Base-by-base conservation (phyloP, 1,139 yeast genomes). In the Candida mesenterica region DNA sequence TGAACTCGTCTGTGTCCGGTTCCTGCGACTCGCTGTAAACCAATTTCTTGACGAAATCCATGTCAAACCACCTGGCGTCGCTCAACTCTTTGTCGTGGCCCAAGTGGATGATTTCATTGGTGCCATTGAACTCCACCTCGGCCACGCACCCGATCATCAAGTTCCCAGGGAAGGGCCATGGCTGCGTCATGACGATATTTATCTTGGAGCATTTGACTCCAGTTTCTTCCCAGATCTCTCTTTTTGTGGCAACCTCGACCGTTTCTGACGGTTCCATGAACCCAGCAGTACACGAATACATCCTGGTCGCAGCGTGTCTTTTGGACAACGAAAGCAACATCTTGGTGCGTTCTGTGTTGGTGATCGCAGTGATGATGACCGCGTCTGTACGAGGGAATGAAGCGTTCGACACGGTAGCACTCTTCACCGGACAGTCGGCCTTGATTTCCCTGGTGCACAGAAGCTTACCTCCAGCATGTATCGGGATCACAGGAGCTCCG, bases 141-240 rank as follows among this genome's bases (percentile, higher is more conserved):
- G 87, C 96, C 39, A 89, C 58, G 58, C 97, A 89, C 8, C 97
- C 97, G 49, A 92, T 74, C 97, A 90, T 90, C 50, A 92, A 62
- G 55, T 85, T 89, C 1, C 88, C 88, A 1, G 97, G 97, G 61
- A 80, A 90, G 16, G 97, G 98, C 97, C 97, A 89, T 5, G 97
- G 96, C 59, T 89, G 97, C 6, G 92, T 77, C 53, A 79, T 69
- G 20, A 82, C 64, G 34, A 89, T 71, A 34, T 67, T 59, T 24
- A 89, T 82, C 29, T 69, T 64, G 25, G 75, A 67, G 34, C 85
- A 79, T 30, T 63, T 71, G 24, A 88, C 86, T 3, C 98, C 98
- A 2, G 97, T 82, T 59, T 90, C 98, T 58, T 90, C 98, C 89
- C 95, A 89, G 25, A 86, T 83, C 57, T 90, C 98, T 43, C 98